phyloP scores from a whole-genome alignment of 2,329 filamentous ascomycete species.

The Monosporascus sp. region DNA sequence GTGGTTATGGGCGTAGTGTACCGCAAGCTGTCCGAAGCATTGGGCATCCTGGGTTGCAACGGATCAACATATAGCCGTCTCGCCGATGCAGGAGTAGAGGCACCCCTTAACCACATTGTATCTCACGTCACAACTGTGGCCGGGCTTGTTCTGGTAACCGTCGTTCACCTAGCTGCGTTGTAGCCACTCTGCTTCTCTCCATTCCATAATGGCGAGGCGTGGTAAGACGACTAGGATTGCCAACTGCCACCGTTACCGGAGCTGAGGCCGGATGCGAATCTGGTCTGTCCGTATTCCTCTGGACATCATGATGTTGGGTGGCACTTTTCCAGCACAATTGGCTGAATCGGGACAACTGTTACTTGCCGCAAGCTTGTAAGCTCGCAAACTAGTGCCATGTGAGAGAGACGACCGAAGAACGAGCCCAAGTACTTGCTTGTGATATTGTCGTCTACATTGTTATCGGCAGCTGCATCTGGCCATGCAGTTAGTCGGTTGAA shows the following conservation, averaged over 20 bases:
- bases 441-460: conserved; percentile 52
- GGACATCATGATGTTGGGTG: conserved; percentile 51
- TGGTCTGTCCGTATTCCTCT: conserved; percentile 46
- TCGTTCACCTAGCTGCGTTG: conserved; percentile 49
- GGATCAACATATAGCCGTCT: conserved; percentile 13
- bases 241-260: conserved; percentile 46
- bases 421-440: conserved; percentile 47
- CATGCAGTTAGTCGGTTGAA: conserved; percentile 33
- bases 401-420: conserved; percentile 44
- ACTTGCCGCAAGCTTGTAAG: conserved; percentile 43
- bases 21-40: conserved; percentile 28
- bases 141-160: conserved; percentile 52
- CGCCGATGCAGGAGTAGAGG: conserved; percentile 43
- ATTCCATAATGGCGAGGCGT: conserved; percentile 35
- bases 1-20: conserved; percentile 42
- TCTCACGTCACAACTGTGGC: conserved; percentile 52
- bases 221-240: conserved; percentile 40
- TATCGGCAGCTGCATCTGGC: conserved; percentile 46
- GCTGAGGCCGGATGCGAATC: conserved; percentile 49
- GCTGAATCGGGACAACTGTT: conserved; percentile 47
- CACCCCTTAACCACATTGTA: conserved; percentile 49
- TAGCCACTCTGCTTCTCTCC: conserved; percentile 44
- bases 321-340: conserved; percentile 50
- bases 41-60: conserved; percentile 28
- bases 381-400: conserved; percentile 33